Percentiles rank a stretch among this genome's conserved stretches.
These are phyloP conservation scores for Cercospora sp. DNA, from an alignment of 2,329 filamentous ascomycete genomes.

Conservation along the genomic window DNA sequence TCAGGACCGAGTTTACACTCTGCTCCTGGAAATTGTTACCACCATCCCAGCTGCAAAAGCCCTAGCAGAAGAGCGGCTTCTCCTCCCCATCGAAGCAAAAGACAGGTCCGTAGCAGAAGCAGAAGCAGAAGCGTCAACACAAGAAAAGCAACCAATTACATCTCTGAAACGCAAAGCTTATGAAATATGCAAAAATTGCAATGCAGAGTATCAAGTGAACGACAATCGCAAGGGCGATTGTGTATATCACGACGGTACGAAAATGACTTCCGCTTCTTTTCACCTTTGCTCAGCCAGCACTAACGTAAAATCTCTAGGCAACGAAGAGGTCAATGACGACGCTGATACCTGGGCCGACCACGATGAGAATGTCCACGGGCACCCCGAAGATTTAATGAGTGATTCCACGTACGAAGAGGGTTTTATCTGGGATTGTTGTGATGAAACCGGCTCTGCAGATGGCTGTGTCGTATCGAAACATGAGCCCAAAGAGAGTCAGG, in stretches of 20 bases:
- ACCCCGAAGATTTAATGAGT: no score
- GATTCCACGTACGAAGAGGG: no score
- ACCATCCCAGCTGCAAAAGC: constrained; percentile 1
- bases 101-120: neutral
- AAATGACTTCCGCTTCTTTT: no score
- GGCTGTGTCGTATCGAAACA: constrained; percentile 11
- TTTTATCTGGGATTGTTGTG: neutral
- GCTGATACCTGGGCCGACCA: no score
- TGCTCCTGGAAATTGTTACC: neutral
- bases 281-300: no score
- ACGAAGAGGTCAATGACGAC: no score
- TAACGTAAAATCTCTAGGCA: no score
- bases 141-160: neutral
- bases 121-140: neutral
- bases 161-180: constrained; percentile 13
- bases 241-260: constrained; percentile 10
- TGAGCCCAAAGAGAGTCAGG: neutral
- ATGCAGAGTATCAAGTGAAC: neutral
- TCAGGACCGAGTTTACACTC: neutral
- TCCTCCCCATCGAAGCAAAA: neutral
- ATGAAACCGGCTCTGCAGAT: neutral
- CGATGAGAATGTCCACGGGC: no score
- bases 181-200: constrained; percentile 14
- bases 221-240: constrained; percentile 6
- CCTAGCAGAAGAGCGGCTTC: constrained; percentile 2